Evolutionary conservation across 768 basidiomycete genomes (phyloP).

Genomic region (Psilocybe cubensis): DNA sequence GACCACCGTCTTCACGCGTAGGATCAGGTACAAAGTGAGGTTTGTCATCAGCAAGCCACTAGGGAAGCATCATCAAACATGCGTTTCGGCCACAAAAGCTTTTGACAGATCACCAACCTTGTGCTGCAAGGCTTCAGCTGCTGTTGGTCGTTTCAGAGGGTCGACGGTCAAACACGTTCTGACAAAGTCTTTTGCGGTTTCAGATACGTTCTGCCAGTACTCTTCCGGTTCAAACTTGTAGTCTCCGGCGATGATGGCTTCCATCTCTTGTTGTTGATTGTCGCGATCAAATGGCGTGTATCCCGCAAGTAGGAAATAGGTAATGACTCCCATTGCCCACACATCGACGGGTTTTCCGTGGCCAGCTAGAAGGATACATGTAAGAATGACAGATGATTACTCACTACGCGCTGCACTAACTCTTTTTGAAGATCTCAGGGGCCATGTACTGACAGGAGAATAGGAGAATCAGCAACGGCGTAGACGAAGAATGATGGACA

Average conservation of each 20-base stretch:
- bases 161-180: conserved; percentile 83
- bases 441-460: conserved; percentile 76
- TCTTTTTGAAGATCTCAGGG: conserved; percentile 94
- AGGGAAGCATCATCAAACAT: conserved; percentile 56
- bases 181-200: conserved; percentile 85
- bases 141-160: conserved; percentile 79
- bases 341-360: conserved; percentile 95
- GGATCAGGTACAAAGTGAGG: conserved; percentile 76
- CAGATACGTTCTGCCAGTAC: conserved; percentile 87
- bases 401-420: conserved; percentile 41
- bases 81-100: not conserved
- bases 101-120: conserved; percentile 36
- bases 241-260: conserved; percentile 92
- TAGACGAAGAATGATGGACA: not conserved
- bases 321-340: conserved; percentile 99
- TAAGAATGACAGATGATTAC: conserved; percentile 1
- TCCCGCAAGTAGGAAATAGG: conserved; percentile 90
- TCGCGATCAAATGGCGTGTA: conserved; percentile 99
- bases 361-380: conserved; percentile 54
- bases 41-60: conserved; percentile 74
- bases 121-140: conserved; percentile 73
- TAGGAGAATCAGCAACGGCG: conserved; percentile 7
- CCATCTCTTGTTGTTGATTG: conserved; percentile 86
- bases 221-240: conserved; percentile 83
- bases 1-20: conserved; percentile 56